phyloP scores from a whole-genome alignment of 257 asterid species.

The Solanum virginianum region DNA sequence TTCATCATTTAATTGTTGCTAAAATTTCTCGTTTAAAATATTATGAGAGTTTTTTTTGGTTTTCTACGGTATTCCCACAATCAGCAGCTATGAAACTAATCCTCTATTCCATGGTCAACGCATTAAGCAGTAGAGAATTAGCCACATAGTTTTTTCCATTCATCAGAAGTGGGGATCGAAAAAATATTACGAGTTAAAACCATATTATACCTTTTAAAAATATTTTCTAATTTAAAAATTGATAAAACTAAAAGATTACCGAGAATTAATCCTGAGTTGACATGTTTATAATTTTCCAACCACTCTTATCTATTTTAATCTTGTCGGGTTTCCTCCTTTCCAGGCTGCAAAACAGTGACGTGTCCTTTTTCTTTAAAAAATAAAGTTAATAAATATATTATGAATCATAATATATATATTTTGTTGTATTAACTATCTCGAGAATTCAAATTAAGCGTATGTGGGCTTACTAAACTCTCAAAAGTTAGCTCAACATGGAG shows the following conservation, averaged over 20 bases:
- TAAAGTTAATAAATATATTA: neutral
- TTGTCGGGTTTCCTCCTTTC: neutral
- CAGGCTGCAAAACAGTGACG: neutral
- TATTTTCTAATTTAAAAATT: neutral
- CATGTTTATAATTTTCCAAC: neutral
- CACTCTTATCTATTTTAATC: neutral
- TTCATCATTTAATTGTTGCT: neutral
- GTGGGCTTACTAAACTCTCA: neutral
- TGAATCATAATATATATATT: neutral
- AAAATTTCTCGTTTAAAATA: neutral
- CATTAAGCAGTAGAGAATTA: no score
- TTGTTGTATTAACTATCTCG: neutral
- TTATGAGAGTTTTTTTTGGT: neutral
- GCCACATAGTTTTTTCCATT: no score
- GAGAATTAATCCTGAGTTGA: neutral
- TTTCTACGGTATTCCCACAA: no score
- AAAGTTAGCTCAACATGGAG: neutral
- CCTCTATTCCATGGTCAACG: no score
- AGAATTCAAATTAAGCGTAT: neutral
- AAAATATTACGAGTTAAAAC: neutral
- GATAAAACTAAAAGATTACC: neutral
- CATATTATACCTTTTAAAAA: neutral
- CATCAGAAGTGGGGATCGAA: no score
- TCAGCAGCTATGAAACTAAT: no score
- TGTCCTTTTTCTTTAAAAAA: neutral